Base-by-base conservation (phyloP, 1,284 basidiomycete genomes). In the Puccinia triticina region DNA sequence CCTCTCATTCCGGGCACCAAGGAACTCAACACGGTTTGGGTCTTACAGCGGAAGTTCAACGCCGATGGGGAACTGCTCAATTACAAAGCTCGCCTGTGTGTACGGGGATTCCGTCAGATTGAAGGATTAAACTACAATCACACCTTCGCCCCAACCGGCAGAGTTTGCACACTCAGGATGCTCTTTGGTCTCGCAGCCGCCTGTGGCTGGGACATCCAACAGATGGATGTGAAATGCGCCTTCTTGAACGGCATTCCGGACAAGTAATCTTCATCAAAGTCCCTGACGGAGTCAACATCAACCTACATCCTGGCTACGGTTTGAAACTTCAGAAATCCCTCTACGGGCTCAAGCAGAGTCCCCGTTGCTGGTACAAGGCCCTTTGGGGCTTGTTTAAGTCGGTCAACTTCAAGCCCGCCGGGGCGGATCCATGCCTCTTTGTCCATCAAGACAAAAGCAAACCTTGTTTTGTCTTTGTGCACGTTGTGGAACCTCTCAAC, bases 141-240 rank as follows among this genome's bases (percentile, higher is more conserved):
- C 11, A 77, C 76, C 29, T 64, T 61, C 66, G 29, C 76, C 1
- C 76, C 76, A 11, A 77, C 76, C 37, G 57, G 76, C 8, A 8
- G 76, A 1, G 10, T 57, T 5, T 5, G 55, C 46, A 46, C 75
- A 8, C 46, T 66, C 11, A 26, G 32, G n/a, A 12, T 48, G 5
- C 26, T 61, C 1, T 14, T 64, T 1, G 21, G n/a, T 7, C 21
- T 16, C 34, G 16, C 18, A 14, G 59, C 57, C 10, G 40, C 7
- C 26, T 16, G 48, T 26, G 76, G 66, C 11, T 59, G 61, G 4
- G 37, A 77, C 23, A 26, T 66, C 11, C 21, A 43, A 4, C 73
- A 75, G 55, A 57, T 75, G 48, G 73, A 75, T 32, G 55, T 75
- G 2, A 12, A 34, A 32, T 32, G 43, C 29, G 73, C 73, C 16